Conservation (phyloP, 2,329 filamentous ascomycete genomes). For the Pseudogymnoascus sp. region DNA sequence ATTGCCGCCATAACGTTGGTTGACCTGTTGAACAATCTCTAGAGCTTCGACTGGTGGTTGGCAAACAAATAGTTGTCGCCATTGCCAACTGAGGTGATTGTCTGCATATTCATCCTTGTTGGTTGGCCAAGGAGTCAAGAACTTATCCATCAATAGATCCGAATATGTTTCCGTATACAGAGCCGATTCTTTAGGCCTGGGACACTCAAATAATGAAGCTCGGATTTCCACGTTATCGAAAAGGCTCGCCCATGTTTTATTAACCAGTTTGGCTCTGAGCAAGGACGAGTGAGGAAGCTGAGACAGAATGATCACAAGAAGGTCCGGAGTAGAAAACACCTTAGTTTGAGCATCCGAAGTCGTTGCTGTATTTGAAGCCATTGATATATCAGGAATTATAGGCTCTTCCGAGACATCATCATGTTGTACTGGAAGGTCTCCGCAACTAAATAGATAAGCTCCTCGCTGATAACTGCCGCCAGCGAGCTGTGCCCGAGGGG, state of each 20-base stretch:
- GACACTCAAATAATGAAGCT: constrained; percentile 11
- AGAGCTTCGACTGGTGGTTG: constrained; percentile 13
- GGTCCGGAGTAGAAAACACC: constrained; percentile 9
- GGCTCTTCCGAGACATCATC: neutral
- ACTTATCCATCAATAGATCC: constrained; percentile 11
- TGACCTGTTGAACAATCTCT: constrained; percentile 12
- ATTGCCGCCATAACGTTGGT: constrained; percentile 4
- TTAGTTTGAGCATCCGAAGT: constrained; percentile 9
- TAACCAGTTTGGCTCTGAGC: constrained; percentile 11
- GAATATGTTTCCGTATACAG: constrained; percentile 10
- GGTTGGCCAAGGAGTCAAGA: constrained; percentile 9
- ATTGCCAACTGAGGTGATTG: constrained; percentile 9
- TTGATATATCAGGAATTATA: neutral
- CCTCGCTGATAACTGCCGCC: neutral
- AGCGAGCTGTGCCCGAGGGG: neutral
- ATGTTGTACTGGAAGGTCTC: neutral
- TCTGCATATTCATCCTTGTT: neutral
- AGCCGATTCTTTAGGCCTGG: constrained; percentile 11
- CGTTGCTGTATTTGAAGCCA: neutral
- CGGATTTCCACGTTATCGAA: constrained; percentile 9
- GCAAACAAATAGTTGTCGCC: constrained; percentile 14
- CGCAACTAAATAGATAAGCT: neutral
- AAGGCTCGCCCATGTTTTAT: constrained; percentile 9
- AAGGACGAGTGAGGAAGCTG: constrained; percentile 12
- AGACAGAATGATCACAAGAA: constrained; percentile 11